phyloP scores from a whole-genome alignment of 2,329 filamentous ascomycete genomes.

The Alternaria postmessia region DNA sequence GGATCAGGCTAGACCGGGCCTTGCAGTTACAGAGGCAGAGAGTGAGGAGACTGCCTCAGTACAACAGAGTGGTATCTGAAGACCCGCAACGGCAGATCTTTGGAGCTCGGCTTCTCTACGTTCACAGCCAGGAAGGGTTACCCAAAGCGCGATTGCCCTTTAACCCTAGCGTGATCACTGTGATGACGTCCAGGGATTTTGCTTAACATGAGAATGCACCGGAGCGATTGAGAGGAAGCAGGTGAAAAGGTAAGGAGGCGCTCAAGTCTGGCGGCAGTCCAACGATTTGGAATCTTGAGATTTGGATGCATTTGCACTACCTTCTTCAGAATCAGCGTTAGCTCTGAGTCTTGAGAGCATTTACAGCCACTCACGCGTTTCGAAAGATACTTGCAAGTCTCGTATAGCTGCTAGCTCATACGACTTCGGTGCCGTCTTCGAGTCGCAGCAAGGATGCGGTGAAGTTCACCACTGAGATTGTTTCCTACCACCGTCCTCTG shows the following conservation, averaged over 20 bases:
- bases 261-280: neutral
- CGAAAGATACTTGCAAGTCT: neutral
- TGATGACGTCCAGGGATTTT: neutral
- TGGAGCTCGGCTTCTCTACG: neutral
- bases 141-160: neutral
- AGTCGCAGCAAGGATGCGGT: neutral
- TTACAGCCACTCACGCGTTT: neutral
- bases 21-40: neutral
- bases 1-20: neutral
- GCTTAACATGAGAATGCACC: neutral
- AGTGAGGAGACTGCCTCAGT: neutral
- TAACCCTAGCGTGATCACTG: neutral
- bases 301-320: neutral
- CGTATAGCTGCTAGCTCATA: neutral
- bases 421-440: neutral
- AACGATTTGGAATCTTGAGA: neutral
- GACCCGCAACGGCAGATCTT: neutral
- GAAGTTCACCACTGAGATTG: no score
- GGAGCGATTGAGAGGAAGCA: neutral
- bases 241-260: neutral
- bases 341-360: neutral
- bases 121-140: neutral
- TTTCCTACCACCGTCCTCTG: slow-evolving; percentile 41
- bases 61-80: accelerated
- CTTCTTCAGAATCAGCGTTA: neutral